A percentile compares a stretch with the other conserved stretches of the same genome.
phyloP scores from a whole-genome alignment of 805 yeast species.

The Candida lessepsii region DNA sequence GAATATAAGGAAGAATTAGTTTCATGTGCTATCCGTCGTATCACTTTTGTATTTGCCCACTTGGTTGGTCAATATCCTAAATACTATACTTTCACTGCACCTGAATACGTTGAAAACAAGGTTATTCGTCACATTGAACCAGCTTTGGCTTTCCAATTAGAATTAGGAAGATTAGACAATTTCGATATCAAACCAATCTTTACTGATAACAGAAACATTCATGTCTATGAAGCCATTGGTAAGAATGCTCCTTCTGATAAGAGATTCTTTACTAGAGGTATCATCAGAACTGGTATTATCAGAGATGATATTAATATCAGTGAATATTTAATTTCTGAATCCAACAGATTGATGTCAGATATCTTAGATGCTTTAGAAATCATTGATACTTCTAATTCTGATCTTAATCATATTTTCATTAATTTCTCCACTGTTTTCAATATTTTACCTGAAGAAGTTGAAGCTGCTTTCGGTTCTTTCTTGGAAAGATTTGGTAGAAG shows the following conservation, averaged over 20 bases:
- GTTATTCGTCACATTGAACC: constrained; percentile 98
- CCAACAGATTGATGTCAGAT: constrained; percentile 93
- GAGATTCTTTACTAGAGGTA: constrained; percentile 96
- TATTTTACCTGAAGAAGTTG: constrained; percentile 92
- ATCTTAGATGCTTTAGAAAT: constrained; percentile 93
- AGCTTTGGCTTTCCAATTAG: constrained; percentile 95
- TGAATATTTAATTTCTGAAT: constrained; percentile 93
- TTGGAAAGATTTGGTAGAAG: constrained; percentile 96
- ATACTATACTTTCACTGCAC: constrained; percentile 93
- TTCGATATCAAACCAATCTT: constrained; percentile 92
- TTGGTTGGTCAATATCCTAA: constrained; percentile 87
- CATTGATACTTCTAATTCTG: constrained; percentile 91
- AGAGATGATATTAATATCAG: constrained; percentile 90
- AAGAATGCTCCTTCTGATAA: constrained; percentile 91
- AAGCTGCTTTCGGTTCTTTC: constrained; percentile 96
- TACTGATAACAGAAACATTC: constrained; percentile 96
- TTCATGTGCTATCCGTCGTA: constrained; percentile 80
- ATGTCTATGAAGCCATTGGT: constrained; percentile 94
- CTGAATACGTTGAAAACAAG: constrained; percentile 79
- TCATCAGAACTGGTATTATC: constrained; percentile 92
- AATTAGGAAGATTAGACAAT: constrained; percentile 89
- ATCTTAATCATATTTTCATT: constrained; percentile 94
- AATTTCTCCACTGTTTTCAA: constrained; percentile 96
- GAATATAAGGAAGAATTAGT: constrained; percentile 69
- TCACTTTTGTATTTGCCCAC: constrained; percentile 86